Base-by-base conservation (phyloP, 768 basidiomycete species). In the Suillus sp. region DNA sequence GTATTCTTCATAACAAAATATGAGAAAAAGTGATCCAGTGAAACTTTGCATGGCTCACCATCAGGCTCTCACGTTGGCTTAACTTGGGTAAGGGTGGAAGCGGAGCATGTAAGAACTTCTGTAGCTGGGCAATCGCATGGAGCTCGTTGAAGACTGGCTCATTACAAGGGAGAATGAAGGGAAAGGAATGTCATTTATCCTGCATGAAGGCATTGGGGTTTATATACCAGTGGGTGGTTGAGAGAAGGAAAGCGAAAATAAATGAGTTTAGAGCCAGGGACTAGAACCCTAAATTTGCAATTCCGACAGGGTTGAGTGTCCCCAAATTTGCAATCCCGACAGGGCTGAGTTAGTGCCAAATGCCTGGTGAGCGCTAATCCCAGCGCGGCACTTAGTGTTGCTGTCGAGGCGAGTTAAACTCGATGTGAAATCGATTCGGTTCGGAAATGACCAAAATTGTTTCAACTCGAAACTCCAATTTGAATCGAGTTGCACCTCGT, bases 51-150 rank as follows among this genome's bases (percentile, higher is more conserved):
- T 57, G 55, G 38, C 64, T n/a, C 55, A 74, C 75, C 66, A 37
- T 7, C 20, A 73, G 55, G 64, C 63, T 73, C 68, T 74, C 73
- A 67, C 65, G 71, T 47, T 40, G 32, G 60, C 68, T 70, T 2
- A 42, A 60, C 27, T 67, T 48, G 73, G 72, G 62, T 74, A 74
- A 38, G 73, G 73, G 61, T 74, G 73, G 25, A 64, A 76, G 22
- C 73, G 62, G 32, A 71, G 50, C 6, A 76, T 53, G 38, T 76
- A 66, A 0, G 73, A 75, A 1, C 71, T 73, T 14, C 73, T 70
- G 55, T 75, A 74, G 43, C 68, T 56, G 0, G 73, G 75, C 0
- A 74, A 63, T 0, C 65, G 48, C 0, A 50, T 45, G 0, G 57
- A 38, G 38, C 40, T 57, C 5, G 45, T 74, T 70, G 70, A 75